phyloP scores from a whole-genome alignment of 1,284 basidiomycete genomes.

The Kalmanozyma brasiliensis region DNA sequence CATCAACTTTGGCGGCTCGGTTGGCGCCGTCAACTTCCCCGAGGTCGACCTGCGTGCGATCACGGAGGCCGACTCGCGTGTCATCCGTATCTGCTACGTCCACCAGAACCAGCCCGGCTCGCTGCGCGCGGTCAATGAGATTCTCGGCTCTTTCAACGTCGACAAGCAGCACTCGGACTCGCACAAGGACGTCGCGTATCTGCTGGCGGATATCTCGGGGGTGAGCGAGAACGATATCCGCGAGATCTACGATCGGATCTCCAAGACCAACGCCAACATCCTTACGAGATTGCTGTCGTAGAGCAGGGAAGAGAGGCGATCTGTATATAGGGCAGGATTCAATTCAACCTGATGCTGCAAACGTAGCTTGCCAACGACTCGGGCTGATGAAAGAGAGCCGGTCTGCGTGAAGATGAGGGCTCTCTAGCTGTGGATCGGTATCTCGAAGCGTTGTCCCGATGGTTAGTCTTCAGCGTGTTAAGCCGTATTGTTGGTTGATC shows the following conservation, averaged over 20 bases:
- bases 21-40: conserved; percentile 98
- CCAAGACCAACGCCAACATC: conserved; percentile 73
- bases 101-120: conserved; percentile 98
- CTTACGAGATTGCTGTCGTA: conserved; percentile 51
- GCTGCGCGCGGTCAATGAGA: conserved; percentile 91
- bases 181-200: conserved; percentile 91
- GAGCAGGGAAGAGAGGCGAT: background rate
- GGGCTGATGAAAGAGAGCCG: too few relatives aligned
- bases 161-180: conserved; percentile 99
- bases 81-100: conserved; percentile 92
- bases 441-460: too few relatives aligned
- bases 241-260: conserved; percentile 84
- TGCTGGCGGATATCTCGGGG: conserved; percentile 94
- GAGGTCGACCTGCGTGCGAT: conserved; percentile 96
- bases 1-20: conserved; percentile 86
- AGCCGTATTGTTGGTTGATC: too few relatives aligned
- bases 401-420: too few relatives aligned
- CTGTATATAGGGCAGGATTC: background rate
- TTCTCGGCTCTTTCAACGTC: conserved; percentile 92
- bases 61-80: conserved; percentile 77
- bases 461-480: too few relatives aligned
- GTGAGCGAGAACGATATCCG: conserved; percentile 85
- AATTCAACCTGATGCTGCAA: too few relatives aligned
- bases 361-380: too few relatives aligned
- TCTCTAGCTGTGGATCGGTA: too few relatives aligned